phyloP scores from a whole-genome alignment of 495 filamentous ascomycete genomes.

The Penicillium fimorum region DNA sequence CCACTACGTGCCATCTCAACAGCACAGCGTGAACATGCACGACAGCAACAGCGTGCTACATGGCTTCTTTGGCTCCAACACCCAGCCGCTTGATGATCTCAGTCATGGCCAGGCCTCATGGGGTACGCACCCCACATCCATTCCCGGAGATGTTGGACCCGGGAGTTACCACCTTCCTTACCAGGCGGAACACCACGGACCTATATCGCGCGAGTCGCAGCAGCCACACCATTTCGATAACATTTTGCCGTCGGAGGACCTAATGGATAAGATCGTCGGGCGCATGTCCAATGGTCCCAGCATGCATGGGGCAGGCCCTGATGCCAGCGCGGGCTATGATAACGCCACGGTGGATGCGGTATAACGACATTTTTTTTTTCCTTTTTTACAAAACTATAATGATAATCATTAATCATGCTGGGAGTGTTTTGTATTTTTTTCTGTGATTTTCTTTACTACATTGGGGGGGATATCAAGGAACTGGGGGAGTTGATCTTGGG shows the following conservation, averaged over 20 bases:
- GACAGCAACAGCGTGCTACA: conserved; percentile 40
- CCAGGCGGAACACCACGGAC: conserved; percentile 33
- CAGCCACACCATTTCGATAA: conserved; percentile 39
- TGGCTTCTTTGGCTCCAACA: conserved; percentile 32
- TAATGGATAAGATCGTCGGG: conserved; percentile 44
- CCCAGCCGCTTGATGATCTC: conserved; percentile 41
- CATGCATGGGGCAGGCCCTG: conserved; percentile 43
- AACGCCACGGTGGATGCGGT: conserved; percentile 36
- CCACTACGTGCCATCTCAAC: conserved; percentile 40
- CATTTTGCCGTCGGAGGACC: conserved; percentile 38
- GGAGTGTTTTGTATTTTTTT: conserved; percentile 26
- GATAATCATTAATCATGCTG: conserved; percentile 36
- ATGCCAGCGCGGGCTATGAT: conserved; percentile 35
- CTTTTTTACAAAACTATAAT: conserved; percentile 17
- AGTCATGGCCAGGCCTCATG: conserved; percentile 37
- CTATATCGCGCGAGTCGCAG: conserved; percentile 39
- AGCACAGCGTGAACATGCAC: conserved; percentile 32
- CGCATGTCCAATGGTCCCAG: conserved; percentile 36
- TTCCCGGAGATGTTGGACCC: conserved; percentile 33
- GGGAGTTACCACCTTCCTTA: conserved; percentile 39
- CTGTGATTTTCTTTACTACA: conserved; percentile 5
- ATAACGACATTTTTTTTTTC: conserved; percentile 15
- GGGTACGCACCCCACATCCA: conserved; percentile 34
- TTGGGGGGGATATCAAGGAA: conserved; percentile 1
- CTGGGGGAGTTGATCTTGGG: neutral